Evolutionary conservation across 306 rosid species (phyloP).

Genomic region (Vicia faba): DNA sequence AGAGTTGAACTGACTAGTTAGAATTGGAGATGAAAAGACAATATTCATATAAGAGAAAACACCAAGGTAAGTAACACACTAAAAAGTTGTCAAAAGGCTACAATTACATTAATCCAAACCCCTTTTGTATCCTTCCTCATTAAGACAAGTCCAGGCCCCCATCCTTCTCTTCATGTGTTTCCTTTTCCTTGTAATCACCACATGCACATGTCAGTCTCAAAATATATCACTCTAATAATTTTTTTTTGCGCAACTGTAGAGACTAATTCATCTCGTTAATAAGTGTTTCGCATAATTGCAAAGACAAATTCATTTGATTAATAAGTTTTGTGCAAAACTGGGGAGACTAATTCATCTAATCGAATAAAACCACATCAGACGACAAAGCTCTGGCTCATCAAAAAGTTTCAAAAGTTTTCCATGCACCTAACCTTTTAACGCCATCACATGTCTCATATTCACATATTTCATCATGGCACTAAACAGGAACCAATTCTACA

Average conservation of each 20-base stretch:
- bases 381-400: neutral
- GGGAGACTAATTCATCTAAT: neutral
- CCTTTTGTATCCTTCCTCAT: conserved; percentile 8
- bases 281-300: too few relatives aligned
- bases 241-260: neutral
- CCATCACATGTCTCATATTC: conserved; percentile 29
- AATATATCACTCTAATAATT: neutral
- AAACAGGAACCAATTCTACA: conserved; percentile 40
- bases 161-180: conserved; percentile 29
- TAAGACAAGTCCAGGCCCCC: conserved; percentile 40
- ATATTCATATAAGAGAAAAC: conserved; percentile 17
- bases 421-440: conserved; percentile 18
- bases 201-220: conserved; percentile 9
- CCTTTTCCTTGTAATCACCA: conserved; percentile 33
- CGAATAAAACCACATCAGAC: neutral
- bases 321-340: too few relatives aligned
- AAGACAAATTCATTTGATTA: neutral
- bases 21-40: neutral
- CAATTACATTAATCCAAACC: conserved; percentile 9
- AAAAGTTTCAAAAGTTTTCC: neutral
- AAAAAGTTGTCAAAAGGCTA: conserved; percentile 16
- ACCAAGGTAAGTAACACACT: conserved; percentile 25
- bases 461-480: conserved; percentile 47
- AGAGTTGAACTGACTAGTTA: conserved; percentile 8
- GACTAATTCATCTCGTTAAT: neutral